Conservation (phyloP, 768 basidiomycete genomes). For the Termitomyces sp. region DNA sequence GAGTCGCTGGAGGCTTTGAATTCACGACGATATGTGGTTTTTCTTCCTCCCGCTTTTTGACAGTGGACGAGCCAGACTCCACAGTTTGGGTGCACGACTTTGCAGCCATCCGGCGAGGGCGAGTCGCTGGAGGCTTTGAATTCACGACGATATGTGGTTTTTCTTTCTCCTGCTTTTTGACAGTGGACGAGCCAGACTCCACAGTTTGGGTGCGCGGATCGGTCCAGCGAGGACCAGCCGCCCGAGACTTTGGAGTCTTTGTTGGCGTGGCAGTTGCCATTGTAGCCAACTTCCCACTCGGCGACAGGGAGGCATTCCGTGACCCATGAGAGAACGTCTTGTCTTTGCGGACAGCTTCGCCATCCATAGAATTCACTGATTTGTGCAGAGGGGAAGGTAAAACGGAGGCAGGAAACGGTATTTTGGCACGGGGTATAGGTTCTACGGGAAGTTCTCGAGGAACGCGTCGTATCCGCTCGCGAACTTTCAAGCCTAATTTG, state of each 20-base stretch:
- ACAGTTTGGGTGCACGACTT: no score
- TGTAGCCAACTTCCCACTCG: neutral
- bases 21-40: no score
- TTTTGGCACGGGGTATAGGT: neutral
- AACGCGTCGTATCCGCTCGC: neutral
- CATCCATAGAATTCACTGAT: neutral
- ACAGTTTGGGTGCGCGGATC: neutral
- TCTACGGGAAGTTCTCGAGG: neutral
- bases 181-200: neutral
- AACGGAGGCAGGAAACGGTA: neutral
- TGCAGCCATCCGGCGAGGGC: no score
- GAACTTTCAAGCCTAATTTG: neutral
- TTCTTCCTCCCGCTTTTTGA: no score
- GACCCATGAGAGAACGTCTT: no score
- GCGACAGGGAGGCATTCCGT: neutral
- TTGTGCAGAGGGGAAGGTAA: neutral
- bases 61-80: no score
- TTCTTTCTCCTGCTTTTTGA: neutral
- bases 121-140: no score
- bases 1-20: no score
- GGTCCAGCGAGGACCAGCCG: neutral
- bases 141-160: neutral
- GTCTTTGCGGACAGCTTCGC: neutral
- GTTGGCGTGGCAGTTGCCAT: neutral
- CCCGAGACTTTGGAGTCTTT: neutral